These are phyloP conservation scores for Raffaelea ambrosiae DNA, from an alignment of 2,329 filamentous ascomycete species.

Conservation along the genomic window DNA sequence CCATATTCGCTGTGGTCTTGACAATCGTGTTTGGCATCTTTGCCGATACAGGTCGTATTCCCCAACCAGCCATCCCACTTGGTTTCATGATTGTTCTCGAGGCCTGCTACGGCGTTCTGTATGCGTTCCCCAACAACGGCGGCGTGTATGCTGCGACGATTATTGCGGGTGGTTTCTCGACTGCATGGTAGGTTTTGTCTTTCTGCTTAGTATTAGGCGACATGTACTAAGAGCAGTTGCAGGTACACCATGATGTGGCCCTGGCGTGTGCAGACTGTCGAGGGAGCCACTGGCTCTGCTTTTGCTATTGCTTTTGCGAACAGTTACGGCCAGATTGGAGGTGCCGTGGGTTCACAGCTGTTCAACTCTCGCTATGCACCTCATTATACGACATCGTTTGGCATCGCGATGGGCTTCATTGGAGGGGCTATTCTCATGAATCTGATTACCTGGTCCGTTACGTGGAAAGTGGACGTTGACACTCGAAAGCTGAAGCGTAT, in stretches of 20 bases:
- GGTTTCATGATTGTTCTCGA: no score
- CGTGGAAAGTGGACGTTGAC: slow-evolving; percentile 31
- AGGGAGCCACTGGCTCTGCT: slow-evolving; percentile 35
- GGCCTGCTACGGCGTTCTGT: no score
- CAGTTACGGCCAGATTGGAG: slow-evolving; percentile 39
- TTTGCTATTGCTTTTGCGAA: slow-evolving; percentile 42
- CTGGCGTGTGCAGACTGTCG: slow-evolving; percentile 39
- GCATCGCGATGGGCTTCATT: slow-evolving; percentile 33
- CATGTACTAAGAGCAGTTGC: no score
- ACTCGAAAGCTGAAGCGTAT: slow-evolving; percentile 34
- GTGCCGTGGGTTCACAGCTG: slow-evolving; percentile 37
- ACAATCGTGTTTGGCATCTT: no score
- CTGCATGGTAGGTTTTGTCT: no score
- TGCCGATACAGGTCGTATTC: no score
- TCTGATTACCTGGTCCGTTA: slow-evolving; percentile 35
- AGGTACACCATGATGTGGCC: slow-evolving; percentile 43
- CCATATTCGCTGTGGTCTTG: background rate
- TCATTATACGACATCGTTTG: slow-evolving; percentile 33
- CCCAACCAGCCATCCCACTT: no score
- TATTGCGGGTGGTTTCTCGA: slow-evolving; percentile 34
- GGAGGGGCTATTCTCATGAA: slow-evolving; percentile 31
- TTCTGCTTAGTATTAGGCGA: no score
- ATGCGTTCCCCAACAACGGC: background rate
- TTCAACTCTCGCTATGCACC: slow-evolving; percentile 35
- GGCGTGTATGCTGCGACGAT: slow-evolving; percentile 30